Evolutionary conservation across 176 grass and related monocot genomes (phyloP).

Genomic region (Zea luxurians): DNA sequence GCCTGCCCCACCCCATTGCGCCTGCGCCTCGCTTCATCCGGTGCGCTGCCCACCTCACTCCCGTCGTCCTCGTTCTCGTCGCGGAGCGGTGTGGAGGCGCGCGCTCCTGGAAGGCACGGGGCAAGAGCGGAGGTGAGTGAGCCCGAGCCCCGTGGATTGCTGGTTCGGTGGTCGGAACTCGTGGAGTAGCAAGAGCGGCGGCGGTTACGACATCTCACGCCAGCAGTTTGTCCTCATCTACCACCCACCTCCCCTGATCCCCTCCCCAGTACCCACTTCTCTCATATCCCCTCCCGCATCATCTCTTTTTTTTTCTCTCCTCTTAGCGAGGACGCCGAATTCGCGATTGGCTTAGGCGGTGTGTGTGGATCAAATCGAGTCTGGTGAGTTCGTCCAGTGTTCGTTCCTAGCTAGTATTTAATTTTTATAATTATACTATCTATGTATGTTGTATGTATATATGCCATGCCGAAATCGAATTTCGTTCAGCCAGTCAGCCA

Average conservation of each 20-base stretch:
- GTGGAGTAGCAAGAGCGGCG: background rate
- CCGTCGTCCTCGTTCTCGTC: slow-evolving; percentile 13
- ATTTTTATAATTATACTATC: no score
- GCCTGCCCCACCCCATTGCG: background rate
- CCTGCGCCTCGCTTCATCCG: background rate
- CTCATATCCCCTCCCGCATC: background rate
- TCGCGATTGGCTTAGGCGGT: background rate
- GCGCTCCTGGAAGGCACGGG: background rate
- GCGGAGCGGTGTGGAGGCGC: slow-evolving; percentile 14
- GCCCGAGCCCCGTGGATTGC: background rate
- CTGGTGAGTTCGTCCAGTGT: background rate
- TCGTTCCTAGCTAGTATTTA: background rate
- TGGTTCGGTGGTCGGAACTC: background rate
- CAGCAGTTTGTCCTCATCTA: background rate
- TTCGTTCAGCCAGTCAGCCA: slow-evolving; percentile 1
- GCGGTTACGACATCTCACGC: background rate
- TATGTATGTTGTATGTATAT: background rate
- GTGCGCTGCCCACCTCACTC: slow-evolving; percentile 17
- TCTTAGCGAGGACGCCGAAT: background rate
- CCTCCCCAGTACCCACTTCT: background rate
- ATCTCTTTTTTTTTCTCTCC: background rate
- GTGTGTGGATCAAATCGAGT: slow-evolving; percentile 8
- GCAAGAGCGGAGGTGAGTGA: slow-evolving; percentile 8
- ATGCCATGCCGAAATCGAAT: background rate
- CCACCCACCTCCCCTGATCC: background rate